Percentiles rank a stretch among this genome's conserved stretches.
phyloP scores from a whole-genome alignment of 768 basidiomycete genomes.

The Russula griseocarnosa region DNA sequence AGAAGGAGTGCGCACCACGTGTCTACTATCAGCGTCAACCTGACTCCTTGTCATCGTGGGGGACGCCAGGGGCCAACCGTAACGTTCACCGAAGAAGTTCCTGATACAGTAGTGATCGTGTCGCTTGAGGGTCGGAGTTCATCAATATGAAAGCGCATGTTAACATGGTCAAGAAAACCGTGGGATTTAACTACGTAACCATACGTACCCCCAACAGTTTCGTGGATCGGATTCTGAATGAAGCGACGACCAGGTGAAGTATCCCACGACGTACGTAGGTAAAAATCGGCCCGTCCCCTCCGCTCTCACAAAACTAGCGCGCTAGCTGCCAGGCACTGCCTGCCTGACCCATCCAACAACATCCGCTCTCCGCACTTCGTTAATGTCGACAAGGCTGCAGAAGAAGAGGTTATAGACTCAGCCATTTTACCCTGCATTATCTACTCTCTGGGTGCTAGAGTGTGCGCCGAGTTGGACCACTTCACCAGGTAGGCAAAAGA shows the following conservation, averaged over 20 bases:
- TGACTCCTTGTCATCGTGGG: not conserved
- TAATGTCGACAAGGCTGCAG: too few species aligned
- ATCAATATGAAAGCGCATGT: not conserved
- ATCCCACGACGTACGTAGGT: not conserved
- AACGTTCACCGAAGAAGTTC: not conserved
- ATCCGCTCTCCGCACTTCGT: too few species aligned
- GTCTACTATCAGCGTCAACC: not conserved
- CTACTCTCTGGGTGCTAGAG: not conserved
- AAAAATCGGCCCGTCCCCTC: too few species aligned
- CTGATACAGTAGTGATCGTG: too few species aligned
- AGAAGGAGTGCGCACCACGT: not conserved
- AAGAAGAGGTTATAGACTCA: not conserved
- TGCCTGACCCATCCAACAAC: too few species aligned
- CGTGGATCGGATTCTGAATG: constrained; percentile 9
- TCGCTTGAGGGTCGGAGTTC: not conserved
- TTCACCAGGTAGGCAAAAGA: not conserved
- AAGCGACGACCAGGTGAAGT: not conserved
- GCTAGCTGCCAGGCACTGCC: too few species aligned
- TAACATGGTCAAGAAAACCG: not conserved
- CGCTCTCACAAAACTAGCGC: too few species aligned
- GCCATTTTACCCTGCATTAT: not conserved
- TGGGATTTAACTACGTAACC: not conserved
- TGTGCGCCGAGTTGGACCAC: not conserved
- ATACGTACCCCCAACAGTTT: not conserved
- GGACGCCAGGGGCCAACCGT: not conserved